Base-by-base conservation (phyloP, 1,139 yeast genomes). In the Scheffersomyces parashehatae region DNA sequence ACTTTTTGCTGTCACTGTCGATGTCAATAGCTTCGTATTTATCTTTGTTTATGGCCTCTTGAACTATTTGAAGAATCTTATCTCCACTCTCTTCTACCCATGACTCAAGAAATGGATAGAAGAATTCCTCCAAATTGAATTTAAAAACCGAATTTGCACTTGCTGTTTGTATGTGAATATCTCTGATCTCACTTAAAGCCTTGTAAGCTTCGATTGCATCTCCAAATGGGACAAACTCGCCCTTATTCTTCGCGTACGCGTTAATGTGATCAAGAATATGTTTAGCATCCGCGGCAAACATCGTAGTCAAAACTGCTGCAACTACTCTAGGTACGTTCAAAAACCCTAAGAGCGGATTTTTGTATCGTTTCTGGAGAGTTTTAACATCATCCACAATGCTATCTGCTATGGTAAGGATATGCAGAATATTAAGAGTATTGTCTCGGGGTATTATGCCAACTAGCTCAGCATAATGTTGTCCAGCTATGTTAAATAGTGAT, bases 371-470 rank as follows among this genome's bases (percentile, higher is more conserved):
- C 50, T 84, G 88, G 33, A 85, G 60, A 29, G 60, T 58, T 48
- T 74, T 70, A 11, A 85, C 78, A 39, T 76, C 76, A 3, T 65
- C 64, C 10, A 82, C 72, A 14, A 88, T 73, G 32, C 63, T 62
- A 42, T 83, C 85, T 3, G 85, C 81, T 12, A 85, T 72, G 39
- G 81, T 77, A 37, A 82, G 71, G 5, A 87, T 73, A 60, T 86
- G 88, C 28, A 74, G 57, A 10, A 84, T 67, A 43, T 70, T 79
- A 13, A 86, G 65, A 0, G 84, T 70, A 44, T 75, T 72, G 55
- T 86, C 91, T 46, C 88, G 69, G 0, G 95, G 95, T 16, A 86
- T 66, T n/a, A 67, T 67, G 7, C 75, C 69, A 29, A 87, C 67
- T 15, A 82, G 60, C 8, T 76, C 75, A 12, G 83, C 82, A 55